A percentile compares a stretch with the other conserved stretches of the same genome.
phyloP scores from a whole-genome alignment of 768 basidiomycete species.

The Russula abietina region DNA sequence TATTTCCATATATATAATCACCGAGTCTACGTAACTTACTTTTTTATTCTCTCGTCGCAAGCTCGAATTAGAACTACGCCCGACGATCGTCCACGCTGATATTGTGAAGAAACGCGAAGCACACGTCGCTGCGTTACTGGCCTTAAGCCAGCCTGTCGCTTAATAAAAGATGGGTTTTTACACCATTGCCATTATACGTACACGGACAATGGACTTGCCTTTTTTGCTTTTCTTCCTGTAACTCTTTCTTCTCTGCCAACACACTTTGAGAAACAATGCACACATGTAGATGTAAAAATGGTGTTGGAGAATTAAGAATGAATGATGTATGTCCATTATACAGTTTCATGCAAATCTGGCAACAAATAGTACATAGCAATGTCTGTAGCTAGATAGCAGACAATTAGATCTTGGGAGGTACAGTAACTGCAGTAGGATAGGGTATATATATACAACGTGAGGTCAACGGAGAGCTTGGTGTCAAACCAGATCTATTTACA shows the following conservation, averaged over 20 bases:
- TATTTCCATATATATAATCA: neutral
- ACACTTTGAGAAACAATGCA: neutral
- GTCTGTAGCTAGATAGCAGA: neutral
- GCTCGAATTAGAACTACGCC: slow-evolving; percentile 53
- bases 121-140: slow-evolving; percentile 43
- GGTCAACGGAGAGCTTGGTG: neutral
- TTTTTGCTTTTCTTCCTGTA: neutral
- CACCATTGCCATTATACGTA: neutral
- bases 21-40: neutral
- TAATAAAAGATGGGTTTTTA: neutral
- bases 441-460: neutral
- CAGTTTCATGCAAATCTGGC: neutral
- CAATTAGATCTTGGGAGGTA: neutral
- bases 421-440: neutral
- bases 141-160: slow-evolving; percentile 11
- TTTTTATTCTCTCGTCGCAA: slow-evolving; percentile 24
- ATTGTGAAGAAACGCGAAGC: slow-evolving; percentile 45
- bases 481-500: neutral
- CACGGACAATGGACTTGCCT: neutral
- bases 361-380: neutral
- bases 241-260: neutral
- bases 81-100: slow-evolving; percentile 45
- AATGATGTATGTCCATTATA: too few relatives aligned
- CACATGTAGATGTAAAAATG: slow-evolving; percentile 2
- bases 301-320: neutral